Evolutionary conservation across 805 yeast species (phyloP), one percentile per base, ranked within the genome.

Genomic region (Cyberlindnera americana): DNA sequence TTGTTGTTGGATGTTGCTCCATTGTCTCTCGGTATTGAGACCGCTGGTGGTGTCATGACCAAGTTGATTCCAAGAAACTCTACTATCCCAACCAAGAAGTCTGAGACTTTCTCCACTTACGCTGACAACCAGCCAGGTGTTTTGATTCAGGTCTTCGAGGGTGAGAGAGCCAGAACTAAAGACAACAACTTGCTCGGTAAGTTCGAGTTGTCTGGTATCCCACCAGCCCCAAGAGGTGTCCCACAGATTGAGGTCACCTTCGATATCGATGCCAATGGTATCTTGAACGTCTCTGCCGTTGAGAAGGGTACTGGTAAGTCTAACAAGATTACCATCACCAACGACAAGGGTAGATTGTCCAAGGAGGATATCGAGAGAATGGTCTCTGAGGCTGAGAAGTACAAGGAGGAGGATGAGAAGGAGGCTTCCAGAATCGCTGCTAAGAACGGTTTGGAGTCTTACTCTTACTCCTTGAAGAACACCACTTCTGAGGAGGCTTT

Each of bases 61-160:
- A 87, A 87, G 74, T 81, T 90, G 72, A 90, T 89, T 60, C 95
- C 95, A 70, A 83, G 96, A 76, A 89, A 89, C 81, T 83, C 96
- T 42, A 88, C 96, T 48, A 88, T 90, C 57, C 98, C 98, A 70
- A 86, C 96, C 69, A 89, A 89, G 81, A 90, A 90, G 76, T 87
- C 96, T 29, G 96, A 89, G 77, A 81, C 85, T 52, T 90, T 90
- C 84, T 87, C 96, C 49, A 90, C 98, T 52, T 87, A 86, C 66
- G 91, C 96, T 58, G 97, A 90, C 71, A 89, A 90, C 81, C 97
- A 90, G 75, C 96, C 97, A 56, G 96, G 96, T 83, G 97, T 90
- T 52, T 75, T 89, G 72, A 89, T 90, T 69, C 96, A 90, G 77
- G 97, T 90, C 54, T 90, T 73, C 61, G 96, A 90, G 76, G 98